A percentile compares a stretch with the other conserved stretches of the same genome.
These are phyloP conservation scores for Lepidium didymum DNA, from an alignment of 345 rosid species.

Conservation along the genomic window DNA sequence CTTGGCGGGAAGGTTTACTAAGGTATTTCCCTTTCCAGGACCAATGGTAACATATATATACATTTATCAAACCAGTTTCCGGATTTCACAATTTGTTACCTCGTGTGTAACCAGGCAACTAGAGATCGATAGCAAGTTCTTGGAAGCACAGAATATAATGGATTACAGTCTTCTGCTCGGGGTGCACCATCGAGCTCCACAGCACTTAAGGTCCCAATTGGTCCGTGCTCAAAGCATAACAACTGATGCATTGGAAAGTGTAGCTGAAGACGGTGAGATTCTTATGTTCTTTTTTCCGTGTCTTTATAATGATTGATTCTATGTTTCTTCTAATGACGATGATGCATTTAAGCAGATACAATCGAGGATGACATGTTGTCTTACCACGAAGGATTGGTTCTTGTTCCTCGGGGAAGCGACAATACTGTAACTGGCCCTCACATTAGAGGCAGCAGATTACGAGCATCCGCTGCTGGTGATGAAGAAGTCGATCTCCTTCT, in stretches of 20 bases:
- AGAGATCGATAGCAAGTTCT: constrained; percentile 72
- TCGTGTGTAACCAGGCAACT: constrained; percentile 55
- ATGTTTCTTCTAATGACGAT: not conserved
- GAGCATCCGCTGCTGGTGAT: constrained; percentile 76
- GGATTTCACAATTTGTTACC: not conserved
- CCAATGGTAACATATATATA: not conserved
- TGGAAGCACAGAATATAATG: constrained; percentile 85
- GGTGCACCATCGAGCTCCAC: constrained; percentile 98
- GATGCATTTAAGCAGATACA: constrained; percentile 34
- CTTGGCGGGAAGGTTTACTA: constrained; percentile 85
- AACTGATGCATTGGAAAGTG: constrained; percentile 68
- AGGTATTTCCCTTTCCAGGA: constrained; percentile 33
- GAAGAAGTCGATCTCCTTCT: constrained; percentile 99
- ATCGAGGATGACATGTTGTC: constrained; percentile 65
- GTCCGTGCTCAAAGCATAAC: constrained; percentile 36
- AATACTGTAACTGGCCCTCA: constrained; percentile 82
- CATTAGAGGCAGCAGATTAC: constrained; percentile 80
- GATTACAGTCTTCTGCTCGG: constrained; percentile 98
- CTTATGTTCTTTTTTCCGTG: not conserved
- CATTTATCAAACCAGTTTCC: not conserved
- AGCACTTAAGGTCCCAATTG: constrained; percentile 50
- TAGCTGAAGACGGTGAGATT: constrained; percentile 82
- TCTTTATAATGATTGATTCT: not conserved
- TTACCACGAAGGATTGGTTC: constrained; percentile 87
- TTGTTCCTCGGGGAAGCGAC: constrained; percentile 80